Percentiles rank a stretch among this genome's conserved stretches.
Evolutionary conservation across 495 filamentous ascomycete species (phyloP).

Genomic region (Elaphomyces granulatus): DNA sequence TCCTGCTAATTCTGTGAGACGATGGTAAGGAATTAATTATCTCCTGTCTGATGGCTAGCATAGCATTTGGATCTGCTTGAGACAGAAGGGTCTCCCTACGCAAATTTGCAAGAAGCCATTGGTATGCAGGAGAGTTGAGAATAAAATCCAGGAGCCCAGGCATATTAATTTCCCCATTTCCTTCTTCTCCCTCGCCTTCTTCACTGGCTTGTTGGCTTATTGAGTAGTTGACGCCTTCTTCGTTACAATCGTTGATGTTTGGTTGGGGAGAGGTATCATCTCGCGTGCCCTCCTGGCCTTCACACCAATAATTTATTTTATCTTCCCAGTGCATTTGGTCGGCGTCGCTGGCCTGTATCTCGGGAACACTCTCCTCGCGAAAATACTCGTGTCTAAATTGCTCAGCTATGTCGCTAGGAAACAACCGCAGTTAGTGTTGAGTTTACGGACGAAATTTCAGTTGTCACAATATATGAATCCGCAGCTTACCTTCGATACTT

Average conservation of each 20-base stretch:
- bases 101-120: neutral
- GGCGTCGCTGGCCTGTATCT: neutral
- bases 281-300: neutral
- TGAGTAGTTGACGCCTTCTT: neutral
- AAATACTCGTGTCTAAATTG: neutral
- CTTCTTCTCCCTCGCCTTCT: neutral
- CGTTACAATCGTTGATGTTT: neutral
- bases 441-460: neutral
- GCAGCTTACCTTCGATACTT: constrained; percentile 5
- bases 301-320: neutral
- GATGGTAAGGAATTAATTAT: neutral
- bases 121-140: neutral
- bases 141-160: neutral
- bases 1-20: neutral
- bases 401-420: neutral
- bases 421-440: no score
- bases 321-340: neutral
- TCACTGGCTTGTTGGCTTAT: neutral
- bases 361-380: neutral
- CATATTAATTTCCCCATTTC: neutral
- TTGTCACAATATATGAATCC: neutral
- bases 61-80: neutral
- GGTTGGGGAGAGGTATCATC: no score
- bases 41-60: neutral
- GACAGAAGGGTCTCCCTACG: neutral